Base-by-base conservation (phyloP, 2,329 filamentous ascomycete species). In the Aspergillus fumigatiaffinis region DNA sequence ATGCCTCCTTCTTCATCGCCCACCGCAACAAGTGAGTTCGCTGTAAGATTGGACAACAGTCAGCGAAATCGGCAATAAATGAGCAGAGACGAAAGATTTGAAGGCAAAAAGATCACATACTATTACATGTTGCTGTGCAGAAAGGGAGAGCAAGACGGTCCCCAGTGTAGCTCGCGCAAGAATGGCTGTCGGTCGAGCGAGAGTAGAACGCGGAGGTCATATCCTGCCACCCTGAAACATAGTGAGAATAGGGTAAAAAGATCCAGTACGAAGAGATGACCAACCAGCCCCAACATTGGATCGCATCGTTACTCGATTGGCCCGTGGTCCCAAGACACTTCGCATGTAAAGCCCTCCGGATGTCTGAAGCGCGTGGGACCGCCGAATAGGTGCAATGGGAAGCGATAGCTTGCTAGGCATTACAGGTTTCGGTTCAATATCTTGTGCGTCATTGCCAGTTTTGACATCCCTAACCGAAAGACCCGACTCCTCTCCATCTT, bases 1-100 rank as follows among this genome's bases (percentile, higher is more conserved):
- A 91, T 78, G 23, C 79, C 78, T 21, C 88, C 88, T 66, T 87
- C 84, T 74, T 91, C 87, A 64, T 89, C 87, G 42, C 87, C 88
- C 57, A 89, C 78, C 3, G 87, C 88, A 57, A 90, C 80, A 9
- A 90, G 76, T 7, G 86, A 83, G 69, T 88, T 89, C 58, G 82
- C 83, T 85, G 58, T 12, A 48, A 56, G 7, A 52, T 66, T 53
- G 25, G 51, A 70, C 58, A 66, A 61, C 60, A 60, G 59, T 64
- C 35, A 61, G 53, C 25, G 38, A 42, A 42, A 52, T 52, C 12
- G 38, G 29, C 10, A 21, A 32, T 29, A 51, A n/a, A 20, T 12
- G 12, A 14, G 12, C 5, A 8, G 21, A 12, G 6, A 4, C 10
- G 23, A 23, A 23, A 23, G 21, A 17, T 25, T 46, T 3, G 21